A percentile compares a stretch with the other conserved stretches of the same genome.
These are phyloP conservation scores for Colletotrichum tanaceti DNA, from an alignment of 2,329 filamentous ascomycete genomes.

Conservation along the genomic window DNA sequence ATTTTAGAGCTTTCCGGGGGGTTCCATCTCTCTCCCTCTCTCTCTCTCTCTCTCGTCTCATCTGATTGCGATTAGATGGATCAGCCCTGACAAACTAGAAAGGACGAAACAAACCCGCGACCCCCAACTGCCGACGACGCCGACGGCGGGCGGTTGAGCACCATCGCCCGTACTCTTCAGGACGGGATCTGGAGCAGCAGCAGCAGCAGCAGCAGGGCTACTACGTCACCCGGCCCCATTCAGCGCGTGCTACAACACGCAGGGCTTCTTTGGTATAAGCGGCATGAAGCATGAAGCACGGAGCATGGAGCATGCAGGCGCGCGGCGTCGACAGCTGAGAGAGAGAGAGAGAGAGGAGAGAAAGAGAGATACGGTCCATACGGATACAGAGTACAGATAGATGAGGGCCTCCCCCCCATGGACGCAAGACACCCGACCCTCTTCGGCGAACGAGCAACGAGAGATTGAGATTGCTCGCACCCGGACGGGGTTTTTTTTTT, in stretches of 20 bases:
- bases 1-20: no score
- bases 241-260: no score
- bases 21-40: no score
- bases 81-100: constrained; percentile 36
- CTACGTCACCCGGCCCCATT: constrained; percentile 31
- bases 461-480: constrained; percentile 27
- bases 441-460: constrained; percentile 6
- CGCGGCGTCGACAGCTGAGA: constrained; percentile 16
- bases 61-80: constrained; percentile 25
- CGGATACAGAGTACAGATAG: no score
- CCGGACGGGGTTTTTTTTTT: no score
- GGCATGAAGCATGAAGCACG: constrained; percentile 11
- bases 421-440: constrained; percentile 8
- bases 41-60: constrained; percentile 6
- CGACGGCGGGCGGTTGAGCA: neutral
- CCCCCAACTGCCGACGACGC: no score
- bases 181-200: constrained; percentile 9
- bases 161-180: neutral
- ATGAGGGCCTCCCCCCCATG: neutral
- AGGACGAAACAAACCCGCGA: constrained; percentile 34
- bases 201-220: neutral
- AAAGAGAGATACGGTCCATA: no score
- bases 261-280: constrained; percentile 18
- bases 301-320: constrained; percentile 25
- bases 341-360: no score